Base-by-base conservation (phyloP, 192 early-diverging fungal species). In the Chytriomyces sp. region DNA sequence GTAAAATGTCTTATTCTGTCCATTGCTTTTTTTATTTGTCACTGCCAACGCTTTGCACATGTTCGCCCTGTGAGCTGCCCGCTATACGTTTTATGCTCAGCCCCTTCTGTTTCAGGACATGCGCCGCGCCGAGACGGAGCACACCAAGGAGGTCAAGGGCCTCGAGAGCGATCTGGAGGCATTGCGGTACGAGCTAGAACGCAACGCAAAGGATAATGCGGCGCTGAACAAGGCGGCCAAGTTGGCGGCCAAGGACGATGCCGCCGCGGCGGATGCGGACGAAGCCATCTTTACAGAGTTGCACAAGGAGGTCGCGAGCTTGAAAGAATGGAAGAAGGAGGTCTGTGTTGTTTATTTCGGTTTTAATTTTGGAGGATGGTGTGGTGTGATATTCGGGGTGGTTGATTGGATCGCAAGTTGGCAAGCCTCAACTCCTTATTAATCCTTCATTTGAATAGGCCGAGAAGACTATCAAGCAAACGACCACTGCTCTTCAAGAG, bases 131-230 rank as follows among this genome's bases (percentile, higher is more conserved):
- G 76, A 80, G 44, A n/a, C 26, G 3, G 39, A 63, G 0, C 75
- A 80, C 59, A 74, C 76, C 12, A 49, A 73, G 28, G 57, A 65
- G 34, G 76, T 80, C 0, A 19, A 54, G 19, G n/a, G 2, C 2
- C 74, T 83, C 32, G 81, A 83, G 60, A 5, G 25, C 4, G 78
- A 83, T 36, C 72, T 83, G 38, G 81, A 83, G 0, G 31, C 44
- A n/a, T 64, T 80, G 19, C 71, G 78, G 12, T 31, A 60, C 22
- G 81, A 80, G 31, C 61, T 77, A 28, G 60, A 19, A n/a, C 60
- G 60, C 12, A 37, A 14, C 0, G 19, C 56, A n/a, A 58, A 58
- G 56, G 56, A 14, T 2, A 25, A 17, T 58, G 56, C 30, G 10
- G 22, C 14, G 2, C 19, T 25, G 12, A 28, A 14, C 2, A 17